Evolutionary conservation across 495 filamentous ascomycete genomes (phyloP).

Genomic region (Copromyces sp.): DNA sequence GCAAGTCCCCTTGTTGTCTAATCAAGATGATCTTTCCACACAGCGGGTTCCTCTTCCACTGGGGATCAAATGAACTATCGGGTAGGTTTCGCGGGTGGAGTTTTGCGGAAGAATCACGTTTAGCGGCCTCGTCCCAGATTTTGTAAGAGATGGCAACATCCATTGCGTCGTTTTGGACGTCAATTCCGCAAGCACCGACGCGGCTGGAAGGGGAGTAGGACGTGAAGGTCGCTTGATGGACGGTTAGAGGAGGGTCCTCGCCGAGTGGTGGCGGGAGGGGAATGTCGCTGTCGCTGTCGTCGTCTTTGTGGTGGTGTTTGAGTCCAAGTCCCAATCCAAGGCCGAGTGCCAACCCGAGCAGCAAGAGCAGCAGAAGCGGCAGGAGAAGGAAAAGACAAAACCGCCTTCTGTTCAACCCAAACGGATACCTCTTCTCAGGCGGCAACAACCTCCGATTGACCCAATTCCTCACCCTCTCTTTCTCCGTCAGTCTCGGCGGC

Average conservation of each 20-base stretch:
- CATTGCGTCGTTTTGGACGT: constrained; percentile 37
- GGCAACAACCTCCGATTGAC: background rate
- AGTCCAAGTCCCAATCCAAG: background rate
- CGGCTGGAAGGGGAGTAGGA: constrained; percentile 36
- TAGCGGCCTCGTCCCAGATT: constrained; percentile 48
- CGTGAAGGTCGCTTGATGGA: background rate
- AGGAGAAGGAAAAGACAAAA: background rate
- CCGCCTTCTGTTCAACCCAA: background rate
- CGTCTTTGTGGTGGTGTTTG: background rate
- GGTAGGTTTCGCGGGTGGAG: background rate
- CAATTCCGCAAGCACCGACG: constrained; percentile 57
- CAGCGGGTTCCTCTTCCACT: constrained; percentile 62
- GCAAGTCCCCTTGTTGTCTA: constrained; percentile 31
- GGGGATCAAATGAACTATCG: constrained; percentile 20
- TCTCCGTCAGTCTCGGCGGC: background rate
- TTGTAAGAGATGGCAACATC: constrained; percentile 59
- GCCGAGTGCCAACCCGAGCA: background rate
- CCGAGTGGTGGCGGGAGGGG: background rate
- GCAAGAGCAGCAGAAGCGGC: background rate
- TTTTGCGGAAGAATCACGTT: constrained; percentile 6
- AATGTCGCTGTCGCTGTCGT: background rate
- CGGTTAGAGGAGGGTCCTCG: background rate
- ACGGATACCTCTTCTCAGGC: background rate
- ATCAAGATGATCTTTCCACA: constrained; percentile 57
- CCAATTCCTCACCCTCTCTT: background rate